Evolutionary conservation across 129 eudicot genomes (phyloP), one percentile per base, ranked within the genome.

Genomic region (Tagetes patula): DNA sequence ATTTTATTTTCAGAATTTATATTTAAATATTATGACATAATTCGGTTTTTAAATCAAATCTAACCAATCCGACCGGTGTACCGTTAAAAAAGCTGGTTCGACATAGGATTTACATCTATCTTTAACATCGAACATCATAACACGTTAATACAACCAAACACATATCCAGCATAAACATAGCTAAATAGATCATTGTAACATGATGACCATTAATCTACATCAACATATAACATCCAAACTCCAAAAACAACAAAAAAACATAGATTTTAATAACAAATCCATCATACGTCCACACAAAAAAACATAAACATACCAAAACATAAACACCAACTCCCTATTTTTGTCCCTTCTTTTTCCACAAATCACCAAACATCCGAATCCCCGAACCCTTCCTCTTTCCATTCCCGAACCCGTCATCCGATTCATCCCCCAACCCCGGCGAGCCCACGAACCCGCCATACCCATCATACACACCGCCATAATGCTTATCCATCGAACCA

Each of bases 291-390:
- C 56, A 50, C 30, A 50, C 8, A 6, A 73, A 20, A 72, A 37
- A 42, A 53, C 73, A 53, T 65, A 65, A 55, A 39, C 56, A 50
- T 6, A 50, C 56, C 56, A 40, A 53, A 56, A 32, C 65, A 59
- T 59, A 10, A 59, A 9, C 65, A 32, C 65, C 11, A 58, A 33
- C 65, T 8, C 68, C 55, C 84, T 72, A 94, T 48, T 88, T 90
- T 3, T 85, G 89, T 7, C 93, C 89, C 81, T 88, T 94, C 89
- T 90, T 94, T 74, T 83, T 94, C 99, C 99, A 94, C 79, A 94
- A 72, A 74, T 90, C 96, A 41, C 98, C 97, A 67, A 94, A 84
- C 99, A 86, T 88, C 75, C 76, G 83, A 30, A 90, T 84, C n/a
- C 99, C 96, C 2, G 91, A 85, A 47, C 93, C 91, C 72, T 83